Evolutionary conservation across 495 filamentous ascomycete genomes (phyloP), one percentile per base, ranked within the genome.

Genomic region (Penicillium crystallinum): DNA sequence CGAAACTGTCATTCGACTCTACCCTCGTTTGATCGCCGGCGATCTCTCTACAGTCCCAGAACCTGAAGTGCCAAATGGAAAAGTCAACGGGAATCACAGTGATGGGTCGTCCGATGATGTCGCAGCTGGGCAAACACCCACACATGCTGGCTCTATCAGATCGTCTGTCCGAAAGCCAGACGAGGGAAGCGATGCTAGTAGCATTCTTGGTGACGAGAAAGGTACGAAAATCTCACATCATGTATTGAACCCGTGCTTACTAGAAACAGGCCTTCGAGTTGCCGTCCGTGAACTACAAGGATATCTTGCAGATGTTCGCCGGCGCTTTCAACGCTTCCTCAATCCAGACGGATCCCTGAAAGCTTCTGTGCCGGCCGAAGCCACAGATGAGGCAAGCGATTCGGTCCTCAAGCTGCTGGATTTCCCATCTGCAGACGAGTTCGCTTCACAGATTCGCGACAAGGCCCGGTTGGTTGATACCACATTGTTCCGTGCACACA

Each of bases 401-500:
- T 68, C 68, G 46, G 69, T 76, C n/a, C 59, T 69, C 33, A 72
- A 75, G 35, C 56, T 75, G 5, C 75, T 76, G 18, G 74, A 66
- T 31, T 76, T 79, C 22, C 71, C 68, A 17, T 51, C 44, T 68
- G 78, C 33, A 60, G 73, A 31, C 73, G 81, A 89, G 51, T 86
- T 89, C 54, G 80, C 86, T 55, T 64, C 81, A 17, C 81, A 84
- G 40, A 77, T 97, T 11, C 78, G 83, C 11, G 75, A 84, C 36
- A 88, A 86, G 2, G 95, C 90, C 21, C 84, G 77, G 35, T 68
- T 96, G 2, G 87, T 99, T 17, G 93, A 99, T 62, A 97, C 93
- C 1, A 91, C 90, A 2, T 77, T 97, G 1, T 99, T 99, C 72
- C 81, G 92, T 21, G 85, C 89, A 2, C 91, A 93, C 62, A 97